Conservation (phyloP, 306 rosid species). For the Quercus variabilis region DNA sequence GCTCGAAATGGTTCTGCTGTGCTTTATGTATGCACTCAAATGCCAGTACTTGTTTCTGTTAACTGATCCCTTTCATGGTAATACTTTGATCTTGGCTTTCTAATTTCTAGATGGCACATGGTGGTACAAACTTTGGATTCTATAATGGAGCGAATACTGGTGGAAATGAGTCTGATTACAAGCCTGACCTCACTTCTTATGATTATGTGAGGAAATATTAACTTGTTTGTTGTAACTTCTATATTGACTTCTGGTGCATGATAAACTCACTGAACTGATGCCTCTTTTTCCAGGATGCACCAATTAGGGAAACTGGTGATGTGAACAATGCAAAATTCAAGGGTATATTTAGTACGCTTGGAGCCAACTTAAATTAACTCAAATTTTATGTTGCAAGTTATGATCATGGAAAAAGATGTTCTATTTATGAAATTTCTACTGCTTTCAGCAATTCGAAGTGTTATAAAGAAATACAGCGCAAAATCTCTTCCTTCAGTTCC, state of each 20-base stretch:
- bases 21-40: constrained; percentile 59
- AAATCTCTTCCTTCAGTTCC: constrained; percentile 63
- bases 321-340: constrained; percentile 72
- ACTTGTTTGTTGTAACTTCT: constrained; percentile 7
- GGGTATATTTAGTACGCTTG: constrained; percentile 37
- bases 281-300: constrained; percentile 74
- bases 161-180: constrained; percentile 54
- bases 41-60: constrained; percentile 10
- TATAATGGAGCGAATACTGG: constrained; percentile 80
- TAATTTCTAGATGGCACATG: constrained; percentile 82
- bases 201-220: constrained; percentile 67
- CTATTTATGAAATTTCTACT: constrained; percentile 21
- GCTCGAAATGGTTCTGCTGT: constrained; percentile 79
- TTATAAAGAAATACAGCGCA: constrained; percentile 53
- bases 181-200: constrained; percentile 88
- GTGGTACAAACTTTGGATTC: constrained; percentile 95
- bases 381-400: neutral
- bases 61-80: constrained; percentile 11
- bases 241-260: constrained; percentile 5
- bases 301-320: constrained; percentile 87
- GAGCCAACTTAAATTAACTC: neutral
- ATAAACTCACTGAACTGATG: constrained; percentile 12
- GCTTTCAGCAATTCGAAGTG: constrained; percentile 73
- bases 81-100: constrained; percentile 21
- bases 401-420: constrained; percentile 20